Conservation (phyloP, 1,284 basidiomycete species). For the Neonothopanus nambi region DNA sequence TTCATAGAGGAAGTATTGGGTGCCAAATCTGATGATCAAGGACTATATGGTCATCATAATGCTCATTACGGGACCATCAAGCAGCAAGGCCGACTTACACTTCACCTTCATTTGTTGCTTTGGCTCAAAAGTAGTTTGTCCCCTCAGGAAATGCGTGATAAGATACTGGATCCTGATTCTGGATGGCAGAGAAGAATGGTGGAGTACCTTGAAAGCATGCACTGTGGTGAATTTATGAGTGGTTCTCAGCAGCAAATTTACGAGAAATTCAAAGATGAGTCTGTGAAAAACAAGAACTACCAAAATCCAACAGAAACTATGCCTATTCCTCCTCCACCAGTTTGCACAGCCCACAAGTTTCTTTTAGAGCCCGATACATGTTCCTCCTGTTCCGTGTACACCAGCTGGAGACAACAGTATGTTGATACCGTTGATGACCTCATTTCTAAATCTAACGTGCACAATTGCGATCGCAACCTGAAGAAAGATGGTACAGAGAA, state of each 20-base stretch:
- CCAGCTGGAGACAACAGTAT: conserved; percentile 7
- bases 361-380: neutral
- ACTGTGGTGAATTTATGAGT: conserved; percentile 16
- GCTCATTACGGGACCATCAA: conserved; percentile 38
- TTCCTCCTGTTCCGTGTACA: neutral
- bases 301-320: conserved; percentile 12
- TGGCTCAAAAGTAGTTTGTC: conserved; percentile 29
- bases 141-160: conserved; percentile 28
- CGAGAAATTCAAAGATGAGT: neutral
- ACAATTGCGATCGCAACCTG: conserved; percentile 13
- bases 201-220: conserved; percentile 18
- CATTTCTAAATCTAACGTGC: conserved; percentile 18
- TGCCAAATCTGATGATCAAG: conserved; percentile 10
- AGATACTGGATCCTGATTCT: conserved; percentile 18
- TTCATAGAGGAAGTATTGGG: conserved; percentile 28
- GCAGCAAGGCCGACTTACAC: conserved; percentile 32
- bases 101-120: conserved; percentile 33
- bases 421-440: conserved; percentile 18
- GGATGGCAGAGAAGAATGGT: conserved; percentile 20
- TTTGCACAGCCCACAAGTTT: neutral
- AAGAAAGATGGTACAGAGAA: neutral
- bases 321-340: conserved; percentile 11
- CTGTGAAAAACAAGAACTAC: neutral
- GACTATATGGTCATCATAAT: conserved; percentile 26
- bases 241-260: conserved; percentile 6